Evolutionary conservation across 2,329 filamentous ascomycete genomes (phyloP), one percentile per base, ranked within the genome.

Genomic region (Diaporthe eres): DNA sequence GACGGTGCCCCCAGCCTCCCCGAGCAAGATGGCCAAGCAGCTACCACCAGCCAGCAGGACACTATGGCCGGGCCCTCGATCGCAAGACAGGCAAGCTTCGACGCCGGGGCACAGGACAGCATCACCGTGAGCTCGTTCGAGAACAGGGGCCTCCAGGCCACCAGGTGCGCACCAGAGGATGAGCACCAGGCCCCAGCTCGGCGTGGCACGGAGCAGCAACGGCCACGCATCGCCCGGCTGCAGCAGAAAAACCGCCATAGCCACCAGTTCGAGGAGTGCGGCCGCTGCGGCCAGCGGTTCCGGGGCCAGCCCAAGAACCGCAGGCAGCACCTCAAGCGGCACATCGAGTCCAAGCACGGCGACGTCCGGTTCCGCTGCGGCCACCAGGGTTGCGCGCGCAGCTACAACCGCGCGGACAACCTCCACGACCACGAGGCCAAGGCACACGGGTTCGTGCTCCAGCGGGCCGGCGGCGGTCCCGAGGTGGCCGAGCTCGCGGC

Each of bases 321-420:
- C 34, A 70, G 12, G 65, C 65, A 70, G 49, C 65, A 70, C 65
- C 65, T 70, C 34, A 70, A 70, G 65, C 65, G 65, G 34, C 65
- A 70, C 49, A 3, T 19, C 13, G 65, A 15, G 42, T 55, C 65
- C 15, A 55, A 19, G 49, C 65, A 70, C 65, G 49, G 49, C 34
- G 34, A 42, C 13, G 34, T 25, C 13, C 49, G 47, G 34, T 70
- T 55, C 49, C 31, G 15, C 31, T 70, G 65, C 65, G 34, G 13
- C 34, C 65, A 55, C 8, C 17, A 8, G 8, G 49, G 34, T 10
- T 70, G 65, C 34, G n/a, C 8, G 31, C 34, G 34, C 49, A 53
- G 25, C 65, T 70, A 70, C 65, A 70, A 70, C 49, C 65, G 65
- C 65, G 31, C 42, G n/a, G 65, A 70, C 65, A 70, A 70, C 65